Evolutionary conservation across 345 rosid species (phyloP).

Genomic region (Schrenkiella parvula): DNA sequence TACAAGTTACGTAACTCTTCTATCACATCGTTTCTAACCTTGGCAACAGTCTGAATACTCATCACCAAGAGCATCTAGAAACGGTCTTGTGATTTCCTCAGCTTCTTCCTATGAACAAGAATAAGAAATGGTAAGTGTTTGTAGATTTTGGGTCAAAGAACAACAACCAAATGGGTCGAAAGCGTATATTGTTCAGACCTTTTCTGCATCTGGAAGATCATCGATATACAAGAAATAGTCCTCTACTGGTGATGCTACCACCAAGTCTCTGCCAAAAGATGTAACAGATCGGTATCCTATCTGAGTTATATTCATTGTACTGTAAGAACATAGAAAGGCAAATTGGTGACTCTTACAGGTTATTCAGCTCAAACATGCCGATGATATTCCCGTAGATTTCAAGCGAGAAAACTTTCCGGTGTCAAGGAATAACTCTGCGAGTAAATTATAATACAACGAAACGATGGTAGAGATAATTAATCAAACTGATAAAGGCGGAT

Average conservation of each 20-base stretch:
- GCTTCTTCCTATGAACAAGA: slow-evolving; percentile 50
- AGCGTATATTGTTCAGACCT: slow-evolving; percentile 41
- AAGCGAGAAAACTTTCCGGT: slow-evolving; percentile 67
- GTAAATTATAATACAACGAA: background rate
- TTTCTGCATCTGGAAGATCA: slow-evolving; percentile 59
- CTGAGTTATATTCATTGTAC: background rate
- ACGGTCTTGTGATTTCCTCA: slow-evolving; percentile 51
- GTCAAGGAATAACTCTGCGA: slow-evolving; percentile 48
- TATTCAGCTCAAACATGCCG: slow-evolving; percentile 96
- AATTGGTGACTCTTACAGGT: slow-evolving; percentile 56
- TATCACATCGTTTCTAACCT: slow-evolving; percentile 42
- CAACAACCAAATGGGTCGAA: background rate
- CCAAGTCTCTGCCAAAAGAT: slow-evolving; percentile 68
- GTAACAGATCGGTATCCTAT: slow-evolving; percentile 14
- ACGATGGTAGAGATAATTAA: background rate
- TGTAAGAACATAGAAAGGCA: background rate
- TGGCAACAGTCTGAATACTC: slow-evolving; percentile 69
- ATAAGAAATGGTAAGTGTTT: background rate
- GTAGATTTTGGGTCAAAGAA: background rate
- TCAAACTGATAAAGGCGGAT: slow-evolving; percentile 45
- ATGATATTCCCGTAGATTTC: slow-evolving; percentile 87
- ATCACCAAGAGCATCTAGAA: slow-evolving; percentile 81
- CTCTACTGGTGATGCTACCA: slow-evolving; percentile 91
- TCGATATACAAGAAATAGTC: slow-evolving; percentile 80
- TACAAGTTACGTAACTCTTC: background rate